Evolutionary conservation across 176 grass and related monocot species (phyloP).

Genomic region (Zoysia pacifica): DNA sequence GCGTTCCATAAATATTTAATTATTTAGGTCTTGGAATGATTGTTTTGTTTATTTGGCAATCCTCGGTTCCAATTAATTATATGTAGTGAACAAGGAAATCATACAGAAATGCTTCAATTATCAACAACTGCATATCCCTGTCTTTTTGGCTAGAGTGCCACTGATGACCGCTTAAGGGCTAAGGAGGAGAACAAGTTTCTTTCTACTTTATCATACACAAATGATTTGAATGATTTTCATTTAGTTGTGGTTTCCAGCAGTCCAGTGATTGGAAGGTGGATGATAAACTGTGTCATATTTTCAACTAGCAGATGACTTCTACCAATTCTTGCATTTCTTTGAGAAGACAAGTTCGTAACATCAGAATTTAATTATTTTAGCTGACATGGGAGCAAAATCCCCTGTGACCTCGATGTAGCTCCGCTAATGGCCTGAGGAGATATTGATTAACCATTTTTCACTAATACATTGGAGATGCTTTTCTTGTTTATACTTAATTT

Average conservation of each 20-base stretch:
- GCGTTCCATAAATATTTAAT: conserved; percentile 1
- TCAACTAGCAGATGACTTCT: neutral
- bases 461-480: neutral
- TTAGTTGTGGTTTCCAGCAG: neutral
- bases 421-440: neutral
- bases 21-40: conserved; percentile 5
- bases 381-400: too few relatives aligned
- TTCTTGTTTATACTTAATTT: conserved; percentile 9
- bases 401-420: neutral
- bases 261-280: neutral
- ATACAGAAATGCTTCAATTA: conserved; percentile 8
- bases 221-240: neutral
- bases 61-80: neutral
- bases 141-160: neutral
- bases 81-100: neutral
- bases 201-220: conserved; percentile 11
- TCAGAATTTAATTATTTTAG: neutral
- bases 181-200: neutral
- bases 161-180: neutral
- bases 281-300: conserved; percentile 17
- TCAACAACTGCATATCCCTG: neutral
- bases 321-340: conserved; percentile 13
- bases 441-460: neutral
- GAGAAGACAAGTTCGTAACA: neutral
- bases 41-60: conserved; percentile 8